Evolutionary conservation across 2,329 filamentous ascomycete species (phyloP).

Genomic region (Claviceps pazoutovae): DNA sequence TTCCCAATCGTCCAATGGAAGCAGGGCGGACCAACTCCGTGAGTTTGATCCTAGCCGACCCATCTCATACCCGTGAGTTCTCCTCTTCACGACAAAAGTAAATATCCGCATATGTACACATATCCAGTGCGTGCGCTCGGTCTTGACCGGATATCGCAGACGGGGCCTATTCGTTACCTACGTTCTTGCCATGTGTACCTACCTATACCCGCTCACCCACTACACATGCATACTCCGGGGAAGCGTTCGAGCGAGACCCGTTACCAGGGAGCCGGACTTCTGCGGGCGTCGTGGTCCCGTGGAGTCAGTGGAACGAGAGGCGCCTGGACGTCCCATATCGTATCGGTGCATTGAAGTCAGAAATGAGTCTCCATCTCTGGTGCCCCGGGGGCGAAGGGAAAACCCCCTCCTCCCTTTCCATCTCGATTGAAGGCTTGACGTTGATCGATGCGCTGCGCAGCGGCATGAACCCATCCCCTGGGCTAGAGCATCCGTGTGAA

Average conservation of each 20-base stretch:
- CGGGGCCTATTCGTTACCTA: background rate
- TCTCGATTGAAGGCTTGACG: background rate
- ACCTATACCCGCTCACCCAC: background rate
- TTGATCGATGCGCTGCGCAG: conserved; percentile 1
- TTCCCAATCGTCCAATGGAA: background rate
- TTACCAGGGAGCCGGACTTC: conserved; percentile 2
- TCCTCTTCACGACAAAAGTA: background rate
- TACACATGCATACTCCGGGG: background rate
- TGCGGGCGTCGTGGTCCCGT: background rate
- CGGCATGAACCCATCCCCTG: conserved; percentile 1
- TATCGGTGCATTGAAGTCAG: background rate
- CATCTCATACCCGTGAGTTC: background rate
- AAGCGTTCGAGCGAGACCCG: background rate
- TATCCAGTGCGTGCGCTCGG: background rate
- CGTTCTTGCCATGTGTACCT: background rate
- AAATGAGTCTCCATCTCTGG: background rate
- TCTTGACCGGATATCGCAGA: background rate
- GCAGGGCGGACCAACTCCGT: background rate
- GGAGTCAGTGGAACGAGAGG: background rate
- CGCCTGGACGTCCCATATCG: background rate
- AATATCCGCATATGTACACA: too few species aligned
- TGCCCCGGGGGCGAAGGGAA: too few species aligned
- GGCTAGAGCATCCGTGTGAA: background rate
- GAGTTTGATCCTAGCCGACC: background rate
- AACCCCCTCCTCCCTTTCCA: too few species aligned